These are phyloP conservation scores for Sanguinoderma infundibulare DNA, from an alignment of 1,284 basidiomycete species.

Conservation along the genomic window DNA sequence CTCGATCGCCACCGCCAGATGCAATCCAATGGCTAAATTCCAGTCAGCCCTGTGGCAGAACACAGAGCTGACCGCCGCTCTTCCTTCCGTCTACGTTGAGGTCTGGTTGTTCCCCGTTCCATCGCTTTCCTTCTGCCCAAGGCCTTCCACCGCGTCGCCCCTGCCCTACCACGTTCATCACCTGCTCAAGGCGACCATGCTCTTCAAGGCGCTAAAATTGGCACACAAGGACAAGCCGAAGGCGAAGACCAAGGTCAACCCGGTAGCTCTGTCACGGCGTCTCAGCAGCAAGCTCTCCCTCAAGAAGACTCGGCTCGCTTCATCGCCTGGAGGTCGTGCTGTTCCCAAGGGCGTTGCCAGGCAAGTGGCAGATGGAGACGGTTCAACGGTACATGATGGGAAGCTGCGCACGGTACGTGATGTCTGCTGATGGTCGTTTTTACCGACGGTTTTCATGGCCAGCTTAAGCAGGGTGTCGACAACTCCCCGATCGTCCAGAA, in stretches of 20 bases:
- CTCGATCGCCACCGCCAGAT: no score
- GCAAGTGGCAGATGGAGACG: not conserved
- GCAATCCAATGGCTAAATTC: no score
- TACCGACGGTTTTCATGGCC: not conserved
- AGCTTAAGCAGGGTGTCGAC: not conserved
- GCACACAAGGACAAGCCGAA: not conserved
- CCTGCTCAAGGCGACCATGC: not conserved
- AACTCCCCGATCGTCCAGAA: not conserved
- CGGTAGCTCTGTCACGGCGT: not conserved
- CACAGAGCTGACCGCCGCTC: no score
- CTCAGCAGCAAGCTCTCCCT: not conserved
- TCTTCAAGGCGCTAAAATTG: not conserved
- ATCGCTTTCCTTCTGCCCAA: no score
- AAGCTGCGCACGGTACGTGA: not conserved
- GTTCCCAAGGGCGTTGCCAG: not conserved
- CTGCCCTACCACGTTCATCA: not conserved
- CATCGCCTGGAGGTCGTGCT: not conserved
- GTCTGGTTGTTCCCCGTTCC: no score
- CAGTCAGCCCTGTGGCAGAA: no score
- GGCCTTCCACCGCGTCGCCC: no score
- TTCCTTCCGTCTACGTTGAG: no score
- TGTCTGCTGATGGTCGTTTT: not conserved
- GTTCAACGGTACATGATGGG: not conserved
- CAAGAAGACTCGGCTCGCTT: not conserved
- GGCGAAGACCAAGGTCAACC: not conserved